Evolutionary conservation across 108 stramenopile genomes (phyloP).

Genomic region (Fistulifera pelliculosa): DNA sequence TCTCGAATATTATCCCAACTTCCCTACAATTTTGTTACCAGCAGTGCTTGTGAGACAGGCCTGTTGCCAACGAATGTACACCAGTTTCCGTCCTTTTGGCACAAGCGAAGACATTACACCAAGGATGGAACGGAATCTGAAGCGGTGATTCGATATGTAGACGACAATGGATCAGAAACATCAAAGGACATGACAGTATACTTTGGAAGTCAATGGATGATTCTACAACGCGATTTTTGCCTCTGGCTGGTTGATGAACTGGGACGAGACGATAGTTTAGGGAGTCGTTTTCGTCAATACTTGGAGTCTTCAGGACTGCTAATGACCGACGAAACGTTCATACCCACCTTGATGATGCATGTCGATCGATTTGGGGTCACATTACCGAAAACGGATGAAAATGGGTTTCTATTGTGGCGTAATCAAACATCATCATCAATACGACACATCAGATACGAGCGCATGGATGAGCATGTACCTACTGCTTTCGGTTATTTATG

Average conservation of each 20-base stretch:
- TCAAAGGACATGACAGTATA: constrained; percentile 27
- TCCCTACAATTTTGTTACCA: constrained; percentile 68
- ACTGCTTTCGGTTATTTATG: constrained; percentile 46
- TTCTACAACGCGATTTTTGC: constrained; percentile 61
- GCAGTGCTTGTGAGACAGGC: constrained; percentile 71
- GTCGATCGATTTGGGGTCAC: constrained; percentile 36
- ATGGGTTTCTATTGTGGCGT: constrained; percentile 10
- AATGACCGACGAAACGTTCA: constrained; percentile 89
- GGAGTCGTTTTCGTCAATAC: constrained; percentile 45
- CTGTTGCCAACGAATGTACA: constrained; percentile 59
- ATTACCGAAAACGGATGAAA: constrained; percentile 39
- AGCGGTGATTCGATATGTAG: constrained; percentile 32
- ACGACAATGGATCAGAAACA: constrained; percentile 29
- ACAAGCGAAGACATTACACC: constrained; percentile 79
- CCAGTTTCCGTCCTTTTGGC: constrained; percentile 64
- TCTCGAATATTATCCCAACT: constrained; percentile 17
- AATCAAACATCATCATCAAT: constrained; percentile 8
- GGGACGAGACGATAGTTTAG: constrained; percentile 42
- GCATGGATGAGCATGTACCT: constrained; percentile 83
- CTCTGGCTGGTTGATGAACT: constrained; percentile 43
- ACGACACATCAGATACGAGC: constrained; percentile 63
- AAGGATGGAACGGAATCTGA: constrained; percentile 20
- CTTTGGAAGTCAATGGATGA: constrained; percentile 89
- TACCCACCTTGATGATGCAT: constrained; percentile 76
- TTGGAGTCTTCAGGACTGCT: constrained; percentile 44